These are phyloP conservation scores for Blastomyces silverae DNA, from an alignment of 2,329 filamentous ascomycete genomes.

Conservation along the genomic window DNA sequence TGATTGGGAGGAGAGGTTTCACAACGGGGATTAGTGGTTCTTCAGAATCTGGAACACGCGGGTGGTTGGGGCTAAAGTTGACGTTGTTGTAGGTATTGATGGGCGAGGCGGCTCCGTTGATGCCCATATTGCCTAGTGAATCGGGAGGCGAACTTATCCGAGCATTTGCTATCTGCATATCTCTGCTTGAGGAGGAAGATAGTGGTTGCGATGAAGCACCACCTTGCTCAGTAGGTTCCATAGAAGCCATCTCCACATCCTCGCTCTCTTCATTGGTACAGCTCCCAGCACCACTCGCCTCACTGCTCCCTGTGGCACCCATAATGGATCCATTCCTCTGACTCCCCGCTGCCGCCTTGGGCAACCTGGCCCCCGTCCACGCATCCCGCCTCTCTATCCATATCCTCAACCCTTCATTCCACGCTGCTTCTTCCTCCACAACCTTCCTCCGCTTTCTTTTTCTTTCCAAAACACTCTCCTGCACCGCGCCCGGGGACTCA, in stretches of 20 bases:
- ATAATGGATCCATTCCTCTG: not conserved
- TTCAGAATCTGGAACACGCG: slow-evolving; percentile 32
- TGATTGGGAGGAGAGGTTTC: slow-evolving; percentile 62
- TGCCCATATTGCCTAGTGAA: not conserved
- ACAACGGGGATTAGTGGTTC: slow-evolving; percentile 65
- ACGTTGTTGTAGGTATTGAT: not conserved
- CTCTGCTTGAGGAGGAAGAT: slow-evolving; percentile 16
- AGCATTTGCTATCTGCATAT: not conserved
- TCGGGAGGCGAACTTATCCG: not conserved
- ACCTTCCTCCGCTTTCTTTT: slow-evolving; percentile 53
- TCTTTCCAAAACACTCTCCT: slow-evolving; percentile 42
- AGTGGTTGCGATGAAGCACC: slow-evolving; percentile 14
- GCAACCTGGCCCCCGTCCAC: slow-evolving; percentile 65
- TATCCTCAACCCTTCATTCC: slow-evolving; percentile 76
- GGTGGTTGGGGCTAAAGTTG: slow-evolving; percentile 18
- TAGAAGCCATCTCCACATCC: slow-evolving; percentile 16
- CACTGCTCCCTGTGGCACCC: slow-evolving; percentile 11
- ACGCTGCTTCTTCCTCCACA: slow-evolving; percentile 59
- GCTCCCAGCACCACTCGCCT: slow-evolving; percentile 16
- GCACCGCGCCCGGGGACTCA: slow-evolving; percentile 38
- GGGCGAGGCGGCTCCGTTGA: not conserved
- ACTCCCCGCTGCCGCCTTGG: slow-evolving; percentile 1
- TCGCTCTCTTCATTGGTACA: slow-evolving; percentile 11
- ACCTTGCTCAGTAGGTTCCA: not conserved
- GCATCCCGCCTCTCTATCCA: slow-evolving; percentile 70